phyloP scores from a whole-genome alignment of 306 rosid genomes.

The Neltuma alba region DNA sequence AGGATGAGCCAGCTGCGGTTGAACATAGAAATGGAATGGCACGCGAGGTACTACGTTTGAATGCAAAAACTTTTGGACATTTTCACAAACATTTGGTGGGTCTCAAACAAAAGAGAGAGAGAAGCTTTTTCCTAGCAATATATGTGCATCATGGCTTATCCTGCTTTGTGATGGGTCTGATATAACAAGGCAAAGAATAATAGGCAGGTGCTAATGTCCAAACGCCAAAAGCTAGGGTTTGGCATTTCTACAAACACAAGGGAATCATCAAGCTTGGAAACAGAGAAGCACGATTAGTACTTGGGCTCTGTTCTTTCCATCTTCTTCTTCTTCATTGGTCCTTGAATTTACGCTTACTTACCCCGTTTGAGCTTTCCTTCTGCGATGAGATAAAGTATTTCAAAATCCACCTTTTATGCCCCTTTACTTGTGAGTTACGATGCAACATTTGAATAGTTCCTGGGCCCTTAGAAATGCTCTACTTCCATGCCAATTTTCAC shows the following conservation, averaged over 20 bases:
- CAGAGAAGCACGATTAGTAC: slow-evolving; percentile 10
- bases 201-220: slow-evolving; percentile 37
- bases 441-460: background rate
- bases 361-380: slow-evolving; percentile 19
- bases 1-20: slow-evolving; percentile 20
- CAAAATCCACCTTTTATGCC: background rate
- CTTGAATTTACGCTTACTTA: background rate
- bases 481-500: background rate
- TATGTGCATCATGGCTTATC: background rate
- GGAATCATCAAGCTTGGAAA: slow-evolving; percentile 39
- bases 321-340: background rate
- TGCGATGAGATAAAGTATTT: background rate
- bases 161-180: slow-evolving; percentile 24
- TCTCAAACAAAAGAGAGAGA: background rate
- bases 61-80: slow-evolving; percentile 23
- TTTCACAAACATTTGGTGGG: slow-evolving; percentile 37
- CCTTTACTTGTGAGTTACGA: background rate
- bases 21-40: slow-evolving; percentile 49
- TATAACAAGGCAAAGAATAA: slow-evolving; percentile 37
- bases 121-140: slow-evolving; percentile 18
- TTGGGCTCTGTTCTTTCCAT: background rate
- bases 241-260: slow-evolving; percentile 47
- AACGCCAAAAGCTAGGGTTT: slow-evolving; percentile 43
- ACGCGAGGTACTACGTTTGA: slow-evolving; percentile 41
- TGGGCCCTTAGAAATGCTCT: background rate